Base-by-base conservation (phyloP, 805 yeast species). In the Candida sonorensis region DNA sequence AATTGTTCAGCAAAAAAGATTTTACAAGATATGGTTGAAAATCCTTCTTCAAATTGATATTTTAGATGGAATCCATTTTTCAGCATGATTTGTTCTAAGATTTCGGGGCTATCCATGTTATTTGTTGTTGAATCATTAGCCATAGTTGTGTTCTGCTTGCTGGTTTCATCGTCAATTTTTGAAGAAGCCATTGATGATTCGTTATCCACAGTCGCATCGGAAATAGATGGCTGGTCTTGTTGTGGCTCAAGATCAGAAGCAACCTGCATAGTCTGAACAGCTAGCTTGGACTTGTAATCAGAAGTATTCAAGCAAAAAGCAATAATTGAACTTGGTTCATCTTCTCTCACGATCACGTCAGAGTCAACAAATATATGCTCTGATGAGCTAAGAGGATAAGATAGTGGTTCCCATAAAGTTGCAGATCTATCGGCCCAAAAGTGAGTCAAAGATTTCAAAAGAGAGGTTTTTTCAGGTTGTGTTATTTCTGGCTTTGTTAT, bases 361-460 rank as follows among this genome's bases (percentile, higher is more conserved):
- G 94, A 84, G 51, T 94, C 97, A 13, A 85, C 86, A 63, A 92
- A 92, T 1, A 90, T 75, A 53, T 92, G 97, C 51, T 92, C 97
- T 0, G 81, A 70, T 0, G 87, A 70, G 25, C 61, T 69, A 34
- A 88, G 64, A 2, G 97, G 95, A 56, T 87, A 88, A 13, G 74
- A 80, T 21, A 92, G 63, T 0, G 96, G 94, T 43, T 84, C 87
- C 97, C 97, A 94, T 14, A 92, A 67, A 2, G 94, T 81, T 1
- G 97, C 92, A 1, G 97, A 84, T 48, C 98, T 65, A 58, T 92
- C 97, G 1, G 97, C 97, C 97, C 97, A 92, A 57, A 92, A 92
- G 46, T 79, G 85, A 0, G 94, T 75, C 35, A 94, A 62, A 0
- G 94, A 77, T 46, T 83, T 85, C 62, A 92, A 72, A 22, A 92